Evolutionary conservation across 2,329 filamentous ascomycete species (phyloP), one percentile per base, ranked within the genome.

Genomic region (Calycina marina): DNA sequence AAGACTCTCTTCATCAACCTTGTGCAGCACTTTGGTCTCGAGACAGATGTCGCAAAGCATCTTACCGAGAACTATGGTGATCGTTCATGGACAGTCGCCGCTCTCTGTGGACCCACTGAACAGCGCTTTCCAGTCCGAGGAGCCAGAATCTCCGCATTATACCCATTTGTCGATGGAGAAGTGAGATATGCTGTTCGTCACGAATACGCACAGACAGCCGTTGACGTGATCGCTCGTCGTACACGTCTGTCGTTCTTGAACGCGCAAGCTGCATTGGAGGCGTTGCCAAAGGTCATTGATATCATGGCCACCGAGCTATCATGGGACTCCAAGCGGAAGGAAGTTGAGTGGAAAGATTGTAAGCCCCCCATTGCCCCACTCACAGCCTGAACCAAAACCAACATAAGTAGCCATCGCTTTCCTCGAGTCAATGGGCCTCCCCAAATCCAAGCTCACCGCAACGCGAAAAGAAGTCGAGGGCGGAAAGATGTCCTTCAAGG

Each of bases 1-100:
- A 85, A 85, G 58, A 83, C 85, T 2, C 72, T 94, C 14, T 93
- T 93, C 61, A 93, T 94, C 64, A 86, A 88, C 56, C 63, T 94
- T 20, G 90, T 93, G 51, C 85, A 94, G 56, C 82, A 93, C 59
- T 93, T 83, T 52, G 84, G 84, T 41, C 61, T 94, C 35, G 86
- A 93, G 57, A 93, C 83, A 12, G 84, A 93, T 47, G 82, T 94
- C 13, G 86, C 86, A 27, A 81, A 84, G 59, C 85, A 94, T 57
- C 67, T 94, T 18, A 79, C 78, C 10, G 72, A 80, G 50, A 81
- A 82, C 35, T 96, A 94, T 53, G 86, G 88, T 44, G 86, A 94
- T 57, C 74, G 86, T 36, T 84, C 86, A 13, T 94, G 86, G 86
- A 78, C 79, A 11, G 84, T 94, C 14, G 85, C 82, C 6, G 72